Percentiles rank a stretch among this genome's conserved stretches.
phyloP scores from a whole-genome alignment of 352 stramenopile species.

The Globisporangium barbulae region DNA sequence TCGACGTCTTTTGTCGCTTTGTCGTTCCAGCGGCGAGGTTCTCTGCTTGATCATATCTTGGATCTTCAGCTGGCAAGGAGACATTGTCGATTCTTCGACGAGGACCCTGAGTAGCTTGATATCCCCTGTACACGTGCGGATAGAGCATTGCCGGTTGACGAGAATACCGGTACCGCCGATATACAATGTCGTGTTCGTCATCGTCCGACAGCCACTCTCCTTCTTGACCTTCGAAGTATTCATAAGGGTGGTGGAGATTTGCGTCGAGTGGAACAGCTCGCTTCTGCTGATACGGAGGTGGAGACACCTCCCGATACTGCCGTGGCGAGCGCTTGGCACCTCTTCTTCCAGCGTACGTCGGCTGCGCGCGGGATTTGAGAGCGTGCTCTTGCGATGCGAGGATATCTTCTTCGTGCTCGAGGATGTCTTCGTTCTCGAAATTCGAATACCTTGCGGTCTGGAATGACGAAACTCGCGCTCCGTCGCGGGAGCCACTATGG shows the following conservation, averaged over 20 bases:
- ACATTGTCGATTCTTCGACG: slow-evolving; percentile 2
- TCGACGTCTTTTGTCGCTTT: slow-evolving; percentile 14
- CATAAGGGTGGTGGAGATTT: not conserved
- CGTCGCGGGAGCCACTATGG: not conserved
- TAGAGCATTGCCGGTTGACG: slow-evolving; percentile 6
- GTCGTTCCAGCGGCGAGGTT: not conserved
- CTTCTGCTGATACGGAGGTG: slow-evolving; percentile 5
- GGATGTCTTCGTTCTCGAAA: slow-evolving; percentile 12
- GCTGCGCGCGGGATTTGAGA: not conserved
- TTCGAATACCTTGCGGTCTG: not conserved
- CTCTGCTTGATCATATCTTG: not conserved
- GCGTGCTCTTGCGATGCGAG: slow-evolving; percentile 9
- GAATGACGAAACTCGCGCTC: not conserved
- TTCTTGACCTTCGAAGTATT: slow-evolving; percentile 7
- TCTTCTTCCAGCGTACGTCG: slow-evolving; percentile 7
- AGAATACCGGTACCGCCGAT: slow-evolving; percentile 14
- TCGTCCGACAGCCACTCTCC: slow-evolving; percentile 19
- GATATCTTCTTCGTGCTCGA: slow-evolving; percentile 15
- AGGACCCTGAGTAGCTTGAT: not conserved
- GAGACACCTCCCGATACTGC: slow-evolving; percentile 6
- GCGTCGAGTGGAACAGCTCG: not conserved
- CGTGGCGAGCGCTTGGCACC: not conserved
- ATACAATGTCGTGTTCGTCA: slow-evolving; percentile 9
- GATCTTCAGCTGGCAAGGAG: not conserved
- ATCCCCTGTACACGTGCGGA: slow-evolving; percentile 5